These are phyloP conservation scores for Hortiboletus rubellus DNA, from an alignment of 1,284 basidiomycete species.

Conservation along the genomic window DNA sequence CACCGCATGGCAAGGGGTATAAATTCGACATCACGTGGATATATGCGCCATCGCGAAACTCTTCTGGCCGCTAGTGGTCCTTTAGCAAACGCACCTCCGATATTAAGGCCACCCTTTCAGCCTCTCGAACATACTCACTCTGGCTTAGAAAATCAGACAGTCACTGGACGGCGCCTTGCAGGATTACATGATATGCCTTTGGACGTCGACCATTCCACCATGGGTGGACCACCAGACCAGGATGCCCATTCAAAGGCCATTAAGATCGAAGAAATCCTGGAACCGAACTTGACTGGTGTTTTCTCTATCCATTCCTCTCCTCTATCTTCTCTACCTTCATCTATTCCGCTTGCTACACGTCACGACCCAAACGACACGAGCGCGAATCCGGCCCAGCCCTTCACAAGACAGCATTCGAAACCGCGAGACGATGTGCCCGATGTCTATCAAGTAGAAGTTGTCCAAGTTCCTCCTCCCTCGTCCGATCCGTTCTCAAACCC, in stretches of 20 bases:
- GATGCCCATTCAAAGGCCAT: constrained; percentile 7
- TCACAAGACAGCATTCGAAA: not conserved
- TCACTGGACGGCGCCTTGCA: not conserved
- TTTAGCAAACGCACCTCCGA: not conserved
- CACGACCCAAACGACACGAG: not conserved
- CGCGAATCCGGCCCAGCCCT: not conserved
- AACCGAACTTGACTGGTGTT: constrained; percentile 1
- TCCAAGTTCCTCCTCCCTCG: not conserved
- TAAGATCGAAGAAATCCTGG: constrained; percentile 24
- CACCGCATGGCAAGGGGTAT: not conserved
- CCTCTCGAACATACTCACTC: too few species aligned
- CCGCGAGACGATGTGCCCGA: not conserved
- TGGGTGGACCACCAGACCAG: not conserved
- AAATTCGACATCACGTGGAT: constrained; percentile 1
- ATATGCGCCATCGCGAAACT: constrained; percentile 12
- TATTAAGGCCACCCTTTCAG: not conserved
- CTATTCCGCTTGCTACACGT: not conserved
- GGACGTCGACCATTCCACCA: not conserved
- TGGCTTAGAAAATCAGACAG: not conserved
- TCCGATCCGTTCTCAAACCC: constrained; percentile 1
- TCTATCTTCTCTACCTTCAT: constrained; percentile 9
- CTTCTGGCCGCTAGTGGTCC: not conserved
- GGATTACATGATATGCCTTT: not conserved
- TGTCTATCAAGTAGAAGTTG: not conserved
- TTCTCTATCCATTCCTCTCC: constrained; percentile 26